Conservation (phyloP, 2,329 filamentous ascomycete genomes). For the Epichloe gansuensis region DNA sequence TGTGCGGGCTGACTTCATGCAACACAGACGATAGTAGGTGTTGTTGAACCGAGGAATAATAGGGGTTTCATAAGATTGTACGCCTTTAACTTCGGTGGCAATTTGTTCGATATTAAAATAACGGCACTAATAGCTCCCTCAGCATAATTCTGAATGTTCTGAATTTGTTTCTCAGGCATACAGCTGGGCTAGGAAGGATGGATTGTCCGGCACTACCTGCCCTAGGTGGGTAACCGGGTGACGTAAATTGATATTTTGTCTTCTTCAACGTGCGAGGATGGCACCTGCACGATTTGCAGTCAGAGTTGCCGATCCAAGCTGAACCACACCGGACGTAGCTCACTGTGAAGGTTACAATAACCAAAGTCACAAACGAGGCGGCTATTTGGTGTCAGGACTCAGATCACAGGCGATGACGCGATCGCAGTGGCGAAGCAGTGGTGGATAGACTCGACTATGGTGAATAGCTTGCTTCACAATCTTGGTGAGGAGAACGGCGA, state of each 20-base stretch:
- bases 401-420: neutral
- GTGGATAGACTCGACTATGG: neutral
- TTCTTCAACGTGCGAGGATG: too few relatives aligned
- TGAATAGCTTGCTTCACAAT: neutral
- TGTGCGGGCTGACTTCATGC: neutral
- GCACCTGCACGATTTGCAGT: neutral
- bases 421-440: neutral
- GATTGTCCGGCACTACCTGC: neutral
- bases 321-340: neutral
- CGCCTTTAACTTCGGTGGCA: neutral
- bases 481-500: neutral
- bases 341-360: neutral
- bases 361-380: neutral
- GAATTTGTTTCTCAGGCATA: neutral
- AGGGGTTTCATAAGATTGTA: neutral
- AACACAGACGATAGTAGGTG: neutral
- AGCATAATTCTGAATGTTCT: neutral
- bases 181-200: neutral
- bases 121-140: too few relatives aligned
- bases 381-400: neutral
- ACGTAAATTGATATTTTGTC: neutral
- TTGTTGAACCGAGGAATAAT: neutral
- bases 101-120: neutral
- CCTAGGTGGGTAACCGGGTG: neutral
- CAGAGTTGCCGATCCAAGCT: too few relatives aligned